A percentile compares a stretch with the other conserved stretches of the same genome.
These are phyloP conservation scores for Gastroboletus turbinatus DNA, from an alignment of 1,284 basidiomycete species.

Conservation along the genomic window DNA sequence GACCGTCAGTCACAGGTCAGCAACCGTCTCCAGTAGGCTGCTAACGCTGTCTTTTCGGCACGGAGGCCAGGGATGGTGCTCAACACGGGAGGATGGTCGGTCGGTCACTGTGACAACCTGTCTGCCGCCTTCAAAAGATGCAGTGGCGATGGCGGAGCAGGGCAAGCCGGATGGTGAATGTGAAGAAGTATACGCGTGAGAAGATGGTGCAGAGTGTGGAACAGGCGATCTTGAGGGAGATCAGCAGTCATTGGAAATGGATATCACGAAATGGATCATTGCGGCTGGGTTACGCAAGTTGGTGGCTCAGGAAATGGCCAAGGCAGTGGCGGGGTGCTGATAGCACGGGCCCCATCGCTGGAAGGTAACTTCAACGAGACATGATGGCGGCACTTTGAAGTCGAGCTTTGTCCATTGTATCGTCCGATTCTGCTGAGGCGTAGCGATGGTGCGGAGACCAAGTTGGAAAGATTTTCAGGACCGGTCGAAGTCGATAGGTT, in stretches of 20 bases:
- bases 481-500: too few relatives aligned
- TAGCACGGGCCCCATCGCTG: too few relatives aligned
- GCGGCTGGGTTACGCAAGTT: constrained; percentile 54
- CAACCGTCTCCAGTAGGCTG: neutral
- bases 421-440: too few relatives aligned
- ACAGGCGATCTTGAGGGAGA: constrained; percentile 60
- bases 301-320: constrained; percentile 48
- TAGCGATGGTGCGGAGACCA: too few relatives aligned
- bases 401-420: too few relatives aligned
- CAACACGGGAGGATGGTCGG: constrained; percentile 46
- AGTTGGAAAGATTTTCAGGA: too few relatives aligned
- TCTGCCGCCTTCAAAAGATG: constrained; percentile 45
- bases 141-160: constrained; percentile 40
- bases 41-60: constrained; percentile 34
- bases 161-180: constrained; percentile 39
- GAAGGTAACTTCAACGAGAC: too few relatives aligned
- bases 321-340: constrained; percentile 44
- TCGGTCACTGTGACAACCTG: constrained; percentile 58
- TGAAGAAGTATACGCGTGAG: constrained; percentile 51
- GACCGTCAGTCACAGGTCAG: neutral
- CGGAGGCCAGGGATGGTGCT: constrained; percentile 61
- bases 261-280: constrained; percentile 68
- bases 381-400: too few relatives aligned
- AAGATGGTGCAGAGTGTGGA: constrained; percentile 64
- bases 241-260: constrained; percentile 63